These are phyloP conservation scores for Pseudomonodictys pantanalensis DNA, from an alignment of 495 filamentous ascomycete genomes.

Conservation along the genomic window DNA sequence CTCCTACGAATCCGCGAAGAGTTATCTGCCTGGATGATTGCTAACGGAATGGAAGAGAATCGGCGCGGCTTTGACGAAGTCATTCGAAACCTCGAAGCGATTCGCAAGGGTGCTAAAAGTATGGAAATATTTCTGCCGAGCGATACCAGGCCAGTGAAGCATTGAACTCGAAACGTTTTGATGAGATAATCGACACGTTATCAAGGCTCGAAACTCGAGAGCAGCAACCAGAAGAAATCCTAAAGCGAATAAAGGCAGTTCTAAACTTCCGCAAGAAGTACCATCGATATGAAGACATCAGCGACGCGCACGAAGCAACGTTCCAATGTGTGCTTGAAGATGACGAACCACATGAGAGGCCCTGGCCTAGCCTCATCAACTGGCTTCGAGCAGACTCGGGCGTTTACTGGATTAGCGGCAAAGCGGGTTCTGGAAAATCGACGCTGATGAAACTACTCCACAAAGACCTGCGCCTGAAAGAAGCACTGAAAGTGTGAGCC, in stretches of 20 bases:
- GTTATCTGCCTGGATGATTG: neutral
- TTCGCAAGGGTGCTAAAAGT: neutral
- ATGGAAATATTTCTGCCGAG: neutral
- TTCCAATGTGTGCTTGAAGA: neutral
- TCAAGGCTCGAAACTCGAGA: neutral
- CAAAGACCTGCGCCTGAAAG: neutral
- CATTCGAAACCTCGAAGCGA: neutral
- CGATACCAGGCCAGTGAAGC: neutral
- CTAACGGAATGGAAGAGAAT: neutral
- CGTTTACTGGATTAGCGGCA: constrained; percentile 18
- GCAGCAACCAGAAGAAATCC: neutral
- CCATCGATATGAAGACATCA: neutral
- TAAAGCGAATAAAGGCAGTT: neutral
- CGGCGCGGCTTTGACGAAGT: neutral
- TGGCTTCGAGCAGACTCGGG: neutral
- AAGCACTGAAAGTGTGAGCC: neutral
- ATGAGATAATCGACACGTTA: neutral
- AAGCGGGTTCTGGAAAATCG: constrained; percentile 22
- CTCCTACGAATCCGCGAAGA: neutral
- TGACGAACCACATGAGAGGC: neutral
- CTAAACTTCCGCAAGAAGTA: neutral
- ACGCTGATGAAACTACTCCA: constrained; percentile 25
- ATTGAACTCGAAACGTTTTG: neutral
- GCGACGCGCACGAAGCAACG: neutral
- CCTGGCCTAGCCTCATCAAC: neutral